Conservation (phyloP, 148 eudicot genomes). For the Camellia granthamiana region DNA sequence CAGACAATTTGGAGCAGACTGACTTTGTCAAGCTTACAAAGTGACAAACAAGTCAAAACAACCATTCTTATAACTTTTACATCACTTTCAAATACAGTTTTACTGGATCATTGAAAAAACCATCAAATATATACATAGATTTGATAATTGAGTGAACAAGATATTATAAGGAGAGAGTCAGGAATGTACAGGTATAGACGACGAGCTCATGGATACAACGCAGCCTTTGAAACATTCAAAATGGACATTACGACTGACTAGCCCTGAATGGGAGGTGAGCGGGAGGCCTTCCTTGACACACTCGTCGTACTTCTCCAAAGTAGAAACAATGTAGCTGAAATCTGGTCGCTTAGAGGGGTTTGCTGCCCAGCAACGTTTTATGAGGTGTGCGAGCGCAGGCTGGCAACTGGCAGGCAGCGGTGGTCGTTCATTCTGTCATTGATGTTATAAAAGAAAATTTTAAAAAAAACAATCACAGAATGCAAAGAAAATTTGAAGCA, state of each 20-base stretch:
- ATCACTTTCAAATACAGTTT: background rate
- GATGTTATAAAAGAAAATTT: background rate
- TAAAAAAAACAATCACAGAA: background rate
- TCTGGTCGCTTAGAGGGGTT: slow-evolving; percentile 92
- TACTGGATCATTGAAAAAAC: background rate
- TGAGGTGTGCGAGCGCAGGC: slow-evolving; percentile 88
- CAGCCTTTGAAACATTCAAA: slow-evolving; percentile 75
- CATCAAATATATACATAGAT: background rate
- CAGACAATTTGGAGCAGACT: background rate
- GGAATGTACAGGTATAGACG: slow-evolving; percentile 64
- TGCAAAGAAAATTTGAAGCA: background rate
- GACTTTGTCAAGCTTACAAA: background rate
- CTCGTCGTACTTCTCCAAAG: slow-evolving; percentile 73
- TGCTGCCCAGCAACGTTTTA: slow-evolving; percentile 82
- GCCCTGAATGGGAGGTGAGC: slow-evolving; percentile 54
- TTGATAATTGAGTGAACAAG: background rate
- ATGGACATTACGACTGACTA: slow-evolving; percentile 48
- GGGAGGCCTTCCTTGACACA: slow-evolving; percentile 95
- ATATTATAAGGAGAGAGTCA: slow-evolving; percentile 20
- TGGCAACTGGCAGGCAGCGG: slow-evolving; percentile 93
- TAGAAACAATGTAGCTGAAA: slow-evolving; percentile 69
- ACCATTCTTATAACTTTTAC: background rate
- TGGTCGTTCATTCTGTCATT: slow-evolving; percentile 77
- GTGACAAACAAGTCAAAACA: background rate
- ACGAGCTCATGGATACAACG: slow-evolving; percentile 50